Conservation (phyloP, 352 stramenopile genomes). For the Phytophthora fragariae region DNA sequence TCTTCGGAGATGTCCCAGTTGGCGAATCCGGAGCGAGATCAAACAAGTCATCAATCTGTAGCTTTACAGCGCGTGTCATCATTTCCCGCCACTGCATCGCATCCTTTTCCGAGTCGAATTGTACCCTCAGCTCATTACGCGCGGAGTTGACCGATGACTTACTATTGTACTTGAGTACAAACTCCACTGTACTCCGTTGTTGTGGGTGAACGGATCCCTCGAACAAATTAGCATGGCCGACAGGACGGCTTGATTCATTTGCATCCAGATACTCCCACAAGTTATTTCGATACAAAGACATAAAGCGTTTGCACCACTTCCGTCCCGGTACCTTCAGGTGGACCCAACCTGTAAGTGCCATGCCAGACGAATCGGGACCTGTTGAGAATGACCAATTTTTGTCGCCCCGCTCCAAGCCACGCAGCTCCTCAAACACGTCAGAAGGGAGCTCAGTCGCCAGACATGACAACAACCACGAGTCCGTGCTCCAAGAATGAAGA, state of each 20-base stretch:
- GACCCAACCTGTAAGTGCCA: constrained; percentile 56
- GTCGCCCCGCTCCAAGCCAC: constrained; percentile 36
- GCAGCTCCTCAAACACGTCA: constrained; percentile 66
- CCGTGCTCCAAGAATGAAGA: constrained; percentile 58
- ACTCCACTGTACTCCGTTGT: constrained; percentile 58
- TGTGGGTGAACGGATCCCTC: constrained; percentile 68
- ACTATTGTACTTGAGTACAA: constrained; percentile 67
- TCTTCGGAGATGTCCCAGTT: constrained; percentile 44
- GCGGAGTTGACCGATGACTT: constrained; percentile 55
- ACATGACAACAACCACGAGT: constrained; percentile 73
- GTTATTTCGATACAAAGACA: constrained; percentile 79
- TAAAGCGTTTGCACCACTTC: constrained; percentile 74
- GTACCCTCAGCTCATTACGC: constrained; percentile 70
- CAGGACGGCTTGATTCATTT: constrained; percentile 60
- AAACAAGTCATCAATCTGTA: constrained; percentile 76
- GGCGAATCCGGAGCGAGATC: constrained; percentile 63
- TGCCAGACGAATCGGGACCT: constrained; percentile 16
- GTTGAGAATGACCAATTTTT: constrained; percentile 32
- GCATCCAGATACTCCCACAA: constrained; percentile 83
- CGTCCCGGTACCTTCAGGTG: constrained; percentile 68
- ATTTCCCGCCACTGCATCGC: constrained; percentile 51
- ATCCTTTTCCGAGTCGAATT: constrained; percentile 59
- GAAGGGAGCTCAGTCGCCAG: constrained; percentile 68
- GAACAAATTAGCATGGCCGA: constrained; percentile 80
- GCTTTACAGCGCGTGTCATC: constrained; percentile 43